Evolutionary conservation across 495 filamentous ascomycete species (phyloP).

Genomic region (Chaetomium cochliodes): DNA sequence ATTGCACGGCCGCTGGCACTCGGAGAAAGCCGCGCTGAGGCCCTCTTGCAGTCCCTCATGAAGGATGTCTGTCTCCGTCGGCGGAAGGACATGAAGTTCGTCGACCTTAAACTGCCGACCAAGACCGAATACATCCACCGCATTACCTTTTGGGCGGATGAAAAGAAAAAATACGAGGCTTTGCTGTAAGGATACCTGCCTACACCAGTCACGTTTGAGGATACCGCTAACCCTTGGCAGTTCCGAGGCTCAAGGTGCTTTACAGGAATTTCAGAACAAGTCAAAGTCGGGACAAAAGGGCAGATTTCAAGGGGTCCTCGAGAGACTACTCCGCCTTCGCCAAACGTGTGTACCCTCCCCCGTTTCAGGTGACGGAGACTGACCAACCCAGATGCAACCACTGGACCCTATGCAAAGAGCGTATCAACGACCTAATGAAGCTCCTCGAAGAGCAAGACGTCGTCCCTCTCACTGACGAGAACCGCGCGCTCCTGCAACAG

Average conservation of each 20-base stretch:
- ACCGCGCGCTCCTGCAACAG: conserved; percentile 68
- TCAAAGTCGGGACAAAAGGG: conserved; percentile 42
- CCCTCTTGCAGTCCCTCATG: conserved; percentile 75
- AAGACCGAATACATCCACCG: conserved; percentile 79
- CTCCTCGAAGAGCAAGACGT: conserved; percentile 64
- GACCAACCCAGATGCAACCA: conserved; percentile 60
- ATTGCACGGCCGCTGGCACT: conserved; percentile 68
- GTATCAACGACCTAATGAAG: conserved; percentile 66
- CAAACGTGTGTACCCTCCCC: conserved; percentile 52
- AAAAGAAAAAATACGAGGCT: conserved; percentile 76
- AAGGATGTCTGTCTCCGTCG: conserved; percentile 78
- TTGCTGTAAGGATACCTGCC: conserved; percentile 49
- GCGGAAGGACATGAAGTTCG: conserved; percentile 85
- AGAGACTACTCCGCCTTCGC: conserved; percentile 78
- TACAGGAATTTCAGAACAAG: conserved; percentile 57
- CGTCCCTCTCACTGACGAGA: conserved; percentile 71
- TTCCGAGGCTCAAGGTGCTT: conserved; percentile 70
- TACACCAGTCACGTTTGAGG: background rate
- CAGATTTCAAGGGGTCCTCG: conserved; percentile 63
- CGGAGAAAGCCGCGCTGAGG: conserved; percentile 53
- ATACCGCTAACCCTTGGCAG: conserved; percentile 40
- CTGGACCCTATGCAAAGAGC: conserved; percentile 74
- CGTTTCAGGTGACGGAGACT: background rate
- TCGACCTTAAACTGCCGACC: conserved; percentile 76
- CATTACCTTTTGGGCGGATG: conserved; percentile 71